phyloP scores from a whole-genome alignment of 129 eudicot genomes.

The Cynara cardunculus region DNA sequence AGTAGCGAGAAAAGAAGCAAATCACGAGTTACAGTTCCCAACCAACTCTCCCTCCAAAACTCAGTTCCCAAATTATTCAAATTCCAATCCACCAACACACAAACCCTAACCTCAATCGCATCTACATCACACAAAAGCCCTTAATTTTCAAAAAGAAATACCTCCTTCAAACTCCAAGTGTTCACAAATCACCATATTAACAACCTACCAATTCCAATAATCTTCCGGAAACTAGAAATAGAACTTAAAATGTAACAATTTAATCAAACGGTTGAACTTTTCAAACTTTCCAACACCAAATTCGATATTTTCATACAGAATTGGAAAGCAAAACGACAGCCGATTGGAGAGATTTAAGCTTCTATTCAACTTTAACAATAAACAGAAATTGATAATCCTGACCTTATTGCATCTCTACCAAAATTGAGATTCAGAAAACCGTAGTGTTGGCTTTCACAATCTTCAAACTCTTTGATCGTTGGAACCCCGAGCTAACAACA shows the following conservation, averaged over 20 bases:
- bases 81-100: slow-evolving; percentile 26
- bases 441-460: slow-evolving; percentile 15
- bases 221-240: slow-evolving; percentile 5
- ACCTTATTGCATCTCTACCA: slow-evolving; percentile 29
- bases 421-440: slow-evolving; percentile 40
- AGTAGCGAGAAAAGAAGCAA: slow-evolving; percentile 12
- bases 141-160: slow-evolving; percentile 6
- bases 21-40: slow-evolving; percentile 36
- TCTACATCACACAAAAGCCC: slow-evolving; percentile 25
- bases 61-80: slow-evolving; percentile 34
- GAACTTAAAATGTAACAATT: slow-evolving; percentile 27
- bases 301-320: slow-evolving; percentile 28
- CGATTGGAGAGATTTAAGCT: slow-evolving; percentile 34
- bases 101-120: slow-evolving; percentile 32
- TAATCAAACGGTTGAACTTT: slow-evolving; percentile 23
- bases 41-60: slow-evolving; percentile 89
- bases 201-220: slow-evolving; percentile 20
- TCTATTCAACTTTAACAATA: slow-evolving; percentile 24
- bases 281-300: slow-evolving; percentile 29
- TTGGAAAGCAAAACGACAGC: slow-evolving; percentile 13
- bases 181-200: slow-evolving; percentile 17
- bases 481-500: slow-evolving; percentile 15
- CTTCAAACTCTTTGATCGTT: slow-evolving; percentile 36
- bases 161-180: slow-evolving; percentile 34
- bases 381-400: slow-evolving; percentile 22